Percentiles rank a stretch among this genome's conserved stretches.
Conservation (phyloP, 768 basidiomycete genomes). For the Pholiota molesta region DNA sequence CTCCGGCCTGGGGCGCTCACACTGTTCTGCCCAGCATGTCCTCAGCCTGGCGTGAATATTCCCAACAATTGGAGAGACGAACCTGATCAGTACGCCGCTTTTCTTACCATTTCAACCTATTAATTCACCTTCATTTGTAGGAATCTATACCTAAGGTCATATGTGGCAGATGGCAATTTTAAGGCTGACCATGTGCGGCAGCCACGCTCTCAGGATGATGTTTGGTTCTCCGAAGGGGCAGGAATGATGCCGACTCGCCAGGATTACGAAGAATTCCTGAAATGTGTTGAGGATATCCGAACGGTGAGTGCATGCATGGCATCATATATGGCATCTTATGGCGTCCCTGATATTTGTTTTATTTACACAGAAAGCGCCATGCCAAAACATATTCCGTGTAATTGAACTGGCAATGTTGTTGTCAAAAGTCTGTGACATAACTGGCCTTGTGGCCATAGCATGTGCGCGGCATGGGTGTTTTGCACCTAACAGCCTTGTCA, state of each 20-base stretch:
- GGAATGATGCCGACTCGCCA: constrained; percentile 12
- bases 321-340: neutral
- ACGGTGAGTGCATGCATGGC: too few species aligned
- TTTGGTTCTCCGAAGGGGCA: constrained; percentile 18
- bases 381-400: neutral
- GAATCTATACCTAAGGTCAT: constrained; percentile 12
- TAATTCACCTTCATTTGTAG: neutral
- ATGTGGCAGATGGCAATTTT: constrained; percentile 29
- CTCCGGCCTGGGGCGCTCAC: constrained; percentile 14
- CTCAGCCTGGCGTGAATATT: constrained; percentile 28
- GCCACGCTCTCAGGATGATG: constrained; percentile 18
- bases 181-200: constrained; percentile 23
- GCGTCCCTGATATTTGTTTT: neutral
- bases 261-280: neutral
- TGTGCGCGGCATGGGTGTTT: constrained; percentile 27
- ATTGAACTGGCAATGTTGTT: constrained; percentile 1
- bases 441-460: constrained; percentile 17
- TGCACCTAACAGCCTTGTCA: constrained; percentile 19
- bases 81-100: neutral
- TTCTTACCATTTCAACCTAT: neutral
- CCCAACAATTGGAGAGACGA: constrained; percentile 14
- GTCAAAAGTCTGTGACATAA: neutral
- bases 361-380: neutral
- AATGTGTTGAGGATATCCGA: neutral
- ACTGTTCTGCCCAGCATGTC: constrained; percentile 29